Evolutionary conservation across 2,329 filamentous ascomycete genomes (phyloP).

Genomic region (Beauveria bassiana): DNA sequence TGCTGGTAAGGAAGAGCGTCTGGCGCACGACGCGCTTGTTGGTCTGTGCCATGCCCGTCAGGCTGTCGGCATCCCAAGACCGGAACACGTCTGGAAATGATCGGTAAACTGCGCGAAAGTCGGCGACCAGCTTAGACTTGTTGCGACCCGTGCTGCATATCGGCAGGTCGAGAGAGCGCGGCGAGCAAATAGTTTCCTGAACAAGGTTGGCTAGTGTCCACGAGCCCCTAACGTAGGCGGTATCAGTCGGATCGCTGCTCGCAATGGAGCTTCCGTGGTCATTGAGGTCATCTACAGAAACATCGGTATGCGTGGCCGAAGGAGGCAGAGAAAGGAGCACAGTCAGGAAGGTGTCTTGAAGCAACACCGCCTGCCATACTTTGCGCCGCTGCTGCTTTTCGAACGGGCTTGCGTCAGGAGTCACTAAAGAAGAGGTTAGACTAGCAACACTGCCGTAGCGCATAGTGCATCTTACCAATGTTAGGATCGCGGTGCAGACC

Average conservation of each 20-base stretch:
- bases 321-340: slow-evolving; percentile 71
- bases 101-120: slow-evolving; percentile 65
- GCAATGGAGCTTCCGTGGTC: slow-evolving; percentile 54
- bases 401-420: slow-evolving; percentile 56
- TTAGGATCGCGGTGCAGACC: slow-evolving; percentile 73
- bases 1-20: slow-evolving; percentile 71
- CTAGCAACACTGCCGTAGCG: neutral
- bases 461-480: slow-evolving; percentile 39
- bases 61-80: slow-evolving; percentile 54
- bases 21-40: slow-evolving; percentile 64
- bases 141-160: slow-evolving; percentile 61
- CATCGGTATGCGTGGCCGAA: slow-evolving; percentile 71
- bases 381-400: slow-evolving; percentile 75
- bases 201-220: slow-evolving; percentile 75
- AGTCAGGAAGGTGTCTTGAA: slow-evolving; percentile 76
- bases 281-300: slow-evolving; percentile 63
- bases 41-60: slow-evolving; percentile 47
- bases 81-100: slow-evolving; percentile 65
- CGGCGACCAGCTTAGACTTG: slow-evolving; percentile 60
- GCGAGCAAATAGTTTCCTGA: slow-evolving; percentile 68
- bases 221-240: slow-evolving; percentile 64
- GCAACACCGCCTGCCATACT: slow-evolving; percentile 72
- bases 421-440: slow-evolving; percentile 31
- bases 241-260: slow-evolving; percentile 55
- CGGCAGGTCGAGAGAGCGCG: slow-evolving; percentile 64